Conservation (phyloP, 192 early-diverging fungal species). For the Backusella parvicylindrica region DNA sequence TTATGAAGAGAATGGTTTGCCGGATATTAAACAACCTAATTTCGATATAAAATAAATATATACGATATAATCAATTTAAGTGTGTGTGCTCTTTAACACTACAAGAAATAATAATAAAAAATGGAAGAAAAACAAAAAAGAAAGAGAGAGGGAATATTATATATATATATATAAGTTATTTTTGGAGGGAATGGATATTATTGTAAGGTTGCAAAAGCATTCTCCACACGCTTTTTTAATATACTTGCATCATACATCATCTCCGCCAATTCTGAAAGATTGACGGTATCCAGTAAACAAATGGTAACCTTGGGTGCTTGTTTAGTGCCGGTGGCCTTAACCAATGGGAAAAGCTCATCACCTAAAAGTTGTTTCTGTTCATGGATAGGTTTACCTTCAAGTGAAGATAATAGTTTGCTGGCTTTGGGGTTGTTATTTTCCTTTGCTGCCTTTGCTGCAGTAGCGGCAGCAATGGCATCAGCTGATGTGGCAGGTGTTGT, state of each 20-base stretch:
- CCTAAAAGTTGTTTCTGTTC: constrained; percentile 42
- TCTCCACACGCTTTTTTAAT: constrained; percentile 1
- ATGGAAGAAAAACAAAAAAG: neutral
- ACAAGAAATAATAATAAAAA: neutral
- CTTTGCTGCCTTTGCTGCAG: neutral
- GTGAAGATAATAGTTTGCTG: constrained; percentile 24
- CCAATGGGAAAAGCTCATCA: constrained; percentile 37
- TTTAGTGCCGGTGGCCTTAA: constrained; percentile 32
- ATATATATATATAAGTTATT: too few species aligned
- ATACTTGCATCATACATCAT: constrained; percentile 29
- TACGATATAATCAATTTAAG: neutral
- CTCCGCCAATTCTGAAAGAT: constrained; percentile 32
- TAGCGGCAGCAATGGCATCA: neutral
- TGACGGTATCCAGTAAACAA: constrained; percentile 31
- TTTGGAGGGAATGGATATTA: too few species aligned
- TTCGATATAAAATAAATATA: neutral
- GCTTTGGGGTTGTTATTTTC: neutral
- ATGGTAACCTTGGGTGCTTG: constrained; percentile 37
- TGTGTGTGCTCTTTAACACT: neutral
- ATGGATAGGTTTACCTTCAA: constrained; percentile 30
- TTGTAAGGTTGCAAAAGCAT: constrained; percentile 16
- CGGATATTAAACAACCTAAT: neutral
- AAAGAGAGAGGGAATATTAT: neutral
- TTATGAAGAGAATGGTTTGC: constrained; percentile 1
- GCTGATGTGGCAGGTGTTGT: neutral